These are phyloP conservation scores for Oldenlandia corymbosa DNA, from an alignment of 257 asterid species.

Conservation along the genomic window DNA sequence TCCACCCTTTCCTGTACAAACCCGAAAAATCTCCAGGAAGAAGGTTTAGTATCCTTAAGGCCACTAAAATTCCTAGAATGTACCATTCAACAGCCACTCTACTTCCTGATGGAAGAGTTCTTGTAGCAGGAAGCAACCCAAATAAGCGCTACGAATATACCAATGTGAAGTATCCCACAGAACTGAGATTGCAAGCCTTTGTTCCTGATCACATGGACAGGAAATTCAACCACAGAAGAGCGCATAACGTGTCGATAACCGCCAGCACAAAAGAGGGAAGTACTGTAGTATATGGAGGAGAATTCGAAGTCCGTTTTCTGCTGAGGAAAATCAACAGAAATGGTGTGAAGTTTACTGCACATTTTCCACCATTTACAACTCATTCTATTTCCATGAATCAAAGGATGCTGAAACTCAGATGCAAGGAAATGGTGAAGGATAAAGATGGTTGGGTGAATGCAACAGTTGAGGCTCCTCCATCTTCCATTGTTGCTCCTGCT, in stretches of 20 bases:
- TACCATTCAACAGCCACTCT: slow-evolving; percentile 51
- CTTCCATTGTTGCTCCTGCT: slow-evolving; percentile 51
- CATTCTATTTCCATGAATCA: slow-evolving; percentile 64
- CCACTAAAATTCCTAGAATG: slow-evolving; percentile 55
- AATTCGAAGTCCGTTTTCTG: slow-evolving; percentile 34
- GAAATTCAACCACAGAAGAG: slow-evolving; percentile 31
- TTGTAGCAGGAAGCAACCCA: slow-evolving; percentile 61
- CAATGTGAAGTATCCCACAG: slow-evolving; percentile 44
- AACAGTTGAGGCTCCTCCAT: slow-evolving; percentile 51
- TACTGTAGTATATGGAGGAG: slow-evolving; percentile 33
- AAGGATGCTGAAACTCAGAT: slow-evolving; percentile 45
- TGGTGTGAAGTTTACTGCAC: slow-evolving; percentile 31
- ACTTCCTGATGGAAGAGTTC: slow-evolving; percentile 51
- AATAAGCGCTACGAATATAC: slow-evolving; percentile 28
- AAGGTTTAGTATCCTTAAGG: slow-evolving; percentile 32
- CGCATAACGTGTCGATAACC: slow-evolving; percentile 33
- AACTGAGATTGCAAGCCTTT: slow-evolving; percentile 56
- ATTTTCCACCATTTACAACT: slow-evolving; percentile 55
- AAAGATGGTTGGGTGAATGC: slow-evolving; percentile 38
- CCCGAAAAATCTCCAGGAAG: slow-evolving; percentile 35
- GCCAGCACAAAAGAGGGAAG: slow-evolving; percentile 10
- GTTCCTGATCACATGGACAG: slow-evolving; percentile 36
- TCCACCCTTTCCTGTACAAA: slow-evolving; percentile 46
- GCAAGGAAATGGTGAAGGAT: slow-evolving; percentile 28
- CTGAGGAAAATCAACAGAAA: slow-evolving; percentile 10